A percentile compares a stretch with the other conserved stretches of the same genome.
These are phyloP conservation scores for Trichopus zeylanicus DNA, from an alignment of 116 monocot species.

Conservation along the genomic window DNA sequence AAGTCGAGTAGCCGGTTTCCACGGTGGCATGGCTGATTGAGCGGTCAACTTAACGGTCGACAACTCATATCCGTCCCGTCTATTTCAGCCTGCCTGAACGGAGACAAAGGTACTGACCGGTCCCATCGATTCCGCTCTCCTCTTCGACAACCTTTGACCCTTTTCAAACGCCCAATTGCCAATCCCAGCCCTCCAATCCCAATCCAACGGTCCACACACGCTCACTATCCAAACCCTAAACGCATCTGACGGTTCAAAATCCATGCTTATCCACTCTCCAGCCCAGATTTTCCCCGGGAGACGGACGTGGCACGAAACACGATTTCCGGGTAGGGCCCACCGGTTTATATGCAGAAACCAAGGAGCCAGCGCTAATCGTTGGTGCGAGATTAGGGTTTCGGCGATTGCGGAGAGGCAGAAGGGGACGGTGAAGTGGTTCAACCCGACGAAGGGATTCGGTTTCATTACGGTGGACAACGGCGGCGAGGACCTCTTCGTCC, in stretches of 20 bases:
- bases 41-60: no score
- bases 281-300: not conserved
- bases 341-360: no score
- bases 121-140: no score
- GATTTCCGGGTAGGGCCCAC: not conserved
- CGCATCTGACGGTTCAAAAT: not conserved
- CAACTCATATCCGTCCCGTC: no score
- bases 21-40: no score
- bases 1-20: no score
- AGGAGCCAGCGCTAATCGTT: no score
- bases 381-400: no score
- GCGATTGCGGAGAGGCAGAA: not conserved
- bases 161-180: no score
- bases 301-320: not conserved
- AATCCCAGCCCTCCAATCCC: not conserved
- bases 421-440: constrained; percentile 24
- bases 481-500: constrained; percentile 18
- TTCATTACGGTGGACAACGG: constrained; percentile 17
- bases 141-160: not conserved
- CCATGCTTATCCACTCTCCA: not conserved
- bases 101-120: no score
- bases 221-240: no score
- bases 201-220: not conserved
- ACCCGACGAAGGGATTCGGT: constrained; percentile 13
- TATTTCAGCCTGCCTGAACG: no score